Evolutionary conservation across 192 early-diverging fungal species (phyloP), one percentile per base, ranked within the genome.

Genomic region (Allomyces macrogynus): DNA sequence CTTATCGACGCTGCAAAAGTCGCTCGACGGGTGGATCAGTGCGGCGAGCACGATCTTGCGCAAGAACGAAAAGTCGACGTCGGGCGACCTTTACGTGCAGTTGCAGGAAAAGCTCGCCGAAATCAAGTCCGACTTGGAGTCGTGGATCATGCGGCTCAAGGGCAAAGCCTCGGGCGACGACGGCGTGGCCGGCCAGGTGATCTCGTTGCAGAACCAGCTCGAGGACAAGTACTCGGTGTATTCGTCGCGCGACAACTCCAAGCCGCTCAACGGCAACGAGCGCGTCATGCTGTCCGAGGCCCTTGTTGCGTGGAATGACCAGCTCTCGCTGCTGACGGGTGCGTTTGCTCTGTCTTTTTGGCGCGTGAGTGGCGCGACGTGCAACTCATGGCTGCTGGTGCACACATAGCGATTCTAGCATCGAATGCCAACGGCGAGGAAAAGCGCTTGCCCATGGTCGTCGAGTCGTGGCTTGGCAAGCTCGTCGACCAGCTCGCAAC

Each of bases 151-250:
- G 20, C 82, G 81, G 65, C 61, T 83, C 40, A 76, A 77, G 61
- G 54, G 61, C 32, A 65, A 79, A 22, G 75, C 78, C 3, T 69
- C 73, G 1, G 81, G 81, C 24, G 81, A 83, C 62, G 81, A 83
- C 64, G 79, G 79, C 0, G 74, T 80, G 27, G 79, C 81, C 2
- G 67, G 63, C 23, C 66, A 71, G 24, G 71, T 81, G 5, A 77
- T 83, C 40, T 73, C 70, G 11, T 64, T 83, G 27, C 79, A 81
- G 65, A 83, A 81, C 64, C 81, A 83, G 67, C 67, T 83, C 10
- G 81, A 83, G 61, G 81, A 83, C 61, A 62, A 76, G 70, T 71
- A 54, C 43, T 22, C 60, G 57, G 26, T 42, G 0, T 62, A 40
- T 26, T 26, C 23, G 32, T 40, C 32, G 32, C 32, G 32, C 32